phyloP scores from a whole-genome alignment of 768 basidiomycete species.

The Suillus discolor region DNA sequence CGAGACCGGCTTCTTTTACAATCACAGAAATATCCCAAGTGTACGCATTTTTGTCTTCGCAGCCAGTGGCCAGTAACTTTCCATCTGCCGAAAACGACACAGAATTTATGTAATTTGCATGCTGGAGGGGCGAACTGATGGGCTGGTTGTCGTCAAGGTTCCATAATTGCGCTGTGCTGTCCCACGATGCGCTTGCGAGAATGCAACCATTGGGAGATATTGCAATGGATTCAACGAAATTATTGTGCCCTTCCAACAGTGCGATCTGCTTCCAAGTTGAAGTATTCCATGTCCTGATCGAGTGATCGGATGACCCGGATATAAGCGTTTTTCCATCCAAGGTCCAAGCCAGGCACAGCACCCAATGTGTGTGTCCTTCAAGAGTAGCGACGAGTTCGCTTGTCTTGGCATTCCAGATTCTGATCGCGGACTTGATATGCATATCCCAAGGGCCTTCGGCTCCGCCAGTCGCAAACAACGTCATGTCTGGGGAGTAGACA shows the following conservation, averaged over 20 bases:
- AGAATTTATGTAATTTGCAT: rapidly evolving
- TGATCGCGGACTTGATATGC: background rate
- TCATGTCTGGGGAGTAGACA: background rate
- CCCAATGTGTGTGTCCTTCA: background rate
- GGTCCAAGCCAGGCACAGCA: background rate
- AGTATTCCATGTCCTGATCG: background rate
- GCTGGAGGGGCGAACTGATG: background rate
- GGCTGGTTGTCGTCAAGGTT: background rate
- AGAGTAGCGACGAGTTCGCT: background rate
- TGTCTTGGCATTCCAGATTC: background rate
- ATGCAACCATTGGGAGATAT: background rate
- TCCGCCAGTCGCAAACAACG: background rate
- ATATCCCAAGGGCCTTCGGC: no score
- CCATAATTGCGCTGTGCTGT: background rate
- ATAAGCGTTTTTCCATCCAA: background rate
- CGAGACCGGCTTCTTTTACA: background rate
- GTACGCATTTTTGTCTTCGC: background rate
- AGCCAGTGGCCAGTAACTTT: background rate
- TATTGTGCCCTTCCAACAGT: background rate
- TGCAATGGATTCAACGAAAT: background rate
- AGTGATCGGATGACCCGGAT: rapidly evolving
- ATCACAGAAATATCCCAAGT: background rate
- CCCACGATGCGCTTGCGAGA: background rate
- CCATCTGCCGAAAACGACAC: background rate
- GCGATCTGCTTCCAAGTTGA: background rate